These are phyloP conservation scores for Astrothelium subdiscretum DNA, from an alignment of 495 filamentous ascomycete species.

Conservation along the genomic window DNA sequence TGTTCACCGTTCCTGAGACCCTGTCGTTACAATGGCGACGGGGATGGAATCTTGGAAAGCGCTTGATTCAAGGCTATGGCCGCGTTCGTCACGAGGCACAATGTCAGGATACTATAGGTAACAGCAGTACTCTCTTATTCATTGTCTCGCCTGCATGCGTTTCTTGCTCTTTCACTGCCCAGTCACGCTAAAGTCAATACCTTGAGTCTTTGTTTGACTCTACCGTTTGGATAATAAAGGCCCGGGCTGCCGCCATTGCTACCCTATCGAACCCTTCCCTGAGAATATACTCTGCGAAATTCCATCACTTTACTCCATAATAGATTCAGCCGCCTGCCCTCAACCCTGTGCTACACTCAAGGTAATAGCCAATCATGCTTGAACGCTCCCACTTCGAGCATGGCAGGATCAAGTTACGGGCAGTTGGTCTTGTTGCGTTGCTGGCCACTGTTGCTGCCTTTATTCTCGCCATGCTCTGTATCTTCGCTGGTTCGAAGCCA, in stretches of 20 bases:
- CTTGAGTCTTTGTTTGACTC: background rate
- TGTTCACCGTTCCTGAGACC: background rate
- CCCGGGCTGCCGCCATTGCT: background rate
- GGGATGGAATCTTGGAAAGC: background rate
- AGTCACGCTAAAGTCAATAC: too few species aligned
- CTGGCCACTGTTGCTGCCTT: conserved; percentile 47
- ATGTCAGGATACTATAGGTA: background rate
- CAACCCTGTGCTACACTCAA: background rate
- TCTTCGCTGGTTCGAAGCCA: conserved; percentile 56
- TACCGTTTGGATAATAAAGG: background rate
- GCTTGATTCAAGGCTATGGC: background rate
- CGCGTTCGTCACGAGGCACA: background rate
- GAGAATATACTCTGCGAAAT: too few species aligned
- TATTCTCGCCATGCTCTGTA: conserved; percentile 53
- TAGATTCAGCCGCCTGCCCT: background rate
- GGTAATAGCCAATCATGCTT: background rate
- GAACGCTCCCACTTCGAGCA: background rate
- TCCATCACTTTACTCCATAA: background rate
- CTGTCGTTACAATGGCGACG: background rate
- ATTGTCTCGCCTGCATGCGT: background rate
- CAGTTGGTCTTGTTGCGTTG: conserved; percentile 31
- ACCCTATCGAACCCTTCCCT: too few species aligned
- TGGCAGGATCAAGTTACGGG: conserved; percentile 18
- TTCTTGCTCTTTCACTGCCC: background rate
- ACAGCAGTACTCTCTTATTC: background rate